These are phyloP conservation scores for Colletotrichum orchidophilum DNA, from an alignment of 2,329 filamentous ascomycete species.

Conservation along the genomic window DNA sequence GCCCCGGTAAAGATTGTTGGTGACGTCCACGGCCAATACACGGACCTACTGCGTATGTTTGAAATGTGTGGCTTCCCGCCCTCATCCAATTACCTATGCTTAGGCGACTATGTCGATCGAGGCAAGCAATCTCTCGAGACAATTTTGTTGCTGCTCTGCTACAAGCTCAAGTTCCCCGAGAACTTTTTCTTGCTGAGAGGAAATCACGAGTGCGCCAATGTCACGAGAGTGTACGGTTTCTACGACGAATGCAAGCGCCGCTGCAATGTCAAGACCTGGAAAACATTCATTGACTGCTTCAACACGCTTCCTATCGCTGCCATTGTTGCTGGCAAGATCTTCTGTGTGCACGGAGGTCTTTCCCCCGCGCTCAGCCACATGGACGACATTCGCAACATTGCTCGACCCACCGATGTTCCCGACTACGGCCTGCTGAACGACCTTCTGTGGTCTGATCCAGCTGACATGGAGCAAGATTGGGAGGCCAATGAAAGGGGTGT, in stretches of 20 bases:
- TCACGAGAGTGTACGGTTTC: conserved; percentile 95
- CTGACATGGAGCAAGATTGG: conserved; percentile 98
- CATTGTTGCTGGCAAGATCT: conserved; percentile 98
- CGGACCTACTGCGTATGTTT: conserved; percentile 94
- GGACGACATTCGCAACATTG: conserved; percentile 98
- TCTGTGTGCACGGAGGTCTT: conserved; percentile 94
- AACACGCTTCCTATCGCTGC: conserved; percentile 94
- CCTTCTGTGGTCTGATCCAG: conserved; percentile 95
- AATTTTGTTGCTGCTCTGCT: conserved; percentile 90
- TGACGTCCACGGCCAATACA: conserved; percentile 96
- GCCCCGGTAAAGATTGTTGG: conserved; percentile 98
- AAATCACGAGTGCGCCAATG: conserved; percentile 97
- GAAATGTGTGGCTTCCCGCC: conserved; percentile 99
- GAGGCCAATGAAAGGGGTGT: conserved; percentile 97
- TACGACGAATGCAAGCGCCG: conserved; percentile 98
- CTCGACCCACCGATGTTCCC: conserved; percentile 93
- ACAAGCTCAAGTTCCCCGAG: conserved; percentile 96
- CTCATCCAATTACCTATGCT: conserved; percentile 89
- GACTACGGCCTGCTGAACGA: conserved; percentile 97
- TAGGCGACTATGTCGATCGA: conserved; percentile 96
- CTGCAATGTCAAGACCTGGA: conserved; percentile 98
- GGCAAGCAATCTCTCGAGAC: conserved; percentile 97
- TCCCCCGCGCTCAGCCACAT: conserved; percentile 94
- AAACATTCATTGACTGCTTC: conserved; percentile 96
- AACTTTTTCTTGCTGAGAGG: conserved; percentile 96